Base-by-base conservation (phyloP, 169 alveolate species). In the Hepatocystis sp. region DNA sequence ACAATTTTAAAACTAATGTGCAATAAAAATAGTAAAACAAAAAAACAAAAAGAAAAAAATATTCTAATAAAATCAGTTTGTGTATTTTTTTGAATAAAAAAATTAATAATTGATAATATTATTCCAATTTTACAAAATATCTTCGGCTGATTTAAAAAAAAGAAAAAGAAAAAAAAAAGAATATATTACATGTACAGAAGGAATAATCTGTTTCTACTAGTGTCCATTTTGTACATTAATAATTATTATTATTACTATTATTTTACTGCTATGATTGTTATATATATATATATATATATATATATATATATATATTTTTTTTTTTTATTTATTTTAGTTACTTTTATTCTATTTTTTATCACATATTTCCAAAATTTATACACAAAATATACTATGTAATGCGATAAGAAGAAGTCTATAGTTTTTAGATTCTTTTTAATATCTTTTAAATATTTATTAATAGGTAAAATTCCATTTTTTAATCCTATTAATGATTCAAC, bases 51-150 rank as follows among this genome's bases (percentile, higher is more conserved):
- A n/a, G 86, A 71, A 17, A 44, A 42, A 34, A 49, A 13, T 56
- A 71, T 71, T 51, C 86, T 27, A 34, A 71, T 19, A 47, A 71
- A 56, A 11, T 71, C 86, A 47, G 55, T 71, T 15, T 51, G 68
- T 44, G 42, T 21, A 56, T 42, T 23, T 7, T 71, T 56, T 71
- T 71, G 86, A 21, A 71, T 71, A 56, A 71, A 71, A 11, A 71
- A 71, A 34, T 71, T 71, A 19, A 61, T 17, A 56, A 71, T 42
- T 46, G 86, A 71, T 27, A 71, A 23, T 23, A 71, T 30, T 63
- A 71, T 49, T 52, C 86, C 86, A 32, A 71, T 23, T 71, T 71
- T 71, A 34, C 86, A 71, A 71, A 71, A 42, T 36, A 61, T 71
- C 34, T 71, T 71, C 67, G 58, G 64, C 86, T 71, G 64, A 21